phyloP scores from a whole-genome alignment of 1,284 basidiomycete genomes.

The Limonomyces culmigenus region DNA sequence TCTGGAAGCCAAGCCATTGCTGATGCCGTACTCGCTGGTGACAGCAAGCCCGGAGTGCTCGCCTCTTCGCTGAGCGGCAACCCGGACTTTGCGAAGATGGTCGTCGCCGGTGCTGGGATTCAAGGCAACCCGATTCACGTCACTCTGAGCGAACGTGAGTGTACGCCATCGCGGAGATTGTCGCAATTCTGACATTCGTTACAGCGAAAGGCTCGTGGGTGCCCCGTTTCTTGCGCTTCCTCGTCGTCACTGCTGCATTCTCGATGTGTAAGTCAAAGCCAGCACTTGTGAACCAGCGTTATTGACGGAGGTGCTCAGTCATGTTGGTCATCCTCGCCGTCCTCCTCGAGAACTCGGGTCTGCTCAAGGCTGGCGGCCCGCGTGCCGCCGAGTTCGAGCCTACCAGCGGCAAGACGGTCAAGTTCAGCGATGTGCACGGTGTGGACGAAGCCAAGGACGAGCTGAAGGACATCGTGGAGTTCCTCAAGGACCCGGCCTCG shows the following conservation, averaged over 20 bases:
- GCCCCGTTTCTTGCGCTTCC: slow-evolving; percentile 43
- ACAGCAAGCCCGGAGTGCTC: slow-evolving; percentile 10
- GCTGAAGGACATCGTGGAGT: slow-evolving; percentile 84
- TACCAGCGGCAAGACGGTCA: slow-evolving; percentile 62
- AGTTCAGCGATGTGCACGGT: slow-evolving; percentile 86
- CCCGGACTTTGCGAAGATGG: slow-evolving; percentile 23
- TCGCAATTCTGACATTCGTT: no score
- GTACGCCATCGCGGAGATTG: no score
- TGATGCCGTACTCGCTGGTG: slow-evolving; percentile 31
- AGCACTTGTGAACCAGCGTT: no score
- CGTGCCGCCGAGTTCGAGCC: slow-evolving; percentile 64
- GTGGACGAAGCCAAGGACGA: slow-evolving; percentile 93
- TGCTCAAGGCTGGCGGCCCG: slow-evolving; percentile 70
- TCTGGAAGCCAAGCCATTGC: slow-evolving; percentile 35
- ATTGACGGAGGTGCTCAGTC: no score
- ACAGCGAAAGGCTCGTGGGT: slow-evolving; percentile 51
- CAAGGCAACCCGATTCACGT: slow-evolving; percentile 55
- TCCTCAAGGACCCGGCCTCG: slow-evolving; percentile 77
- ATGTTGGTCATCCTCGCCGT: slow-evolving; percentile 74
- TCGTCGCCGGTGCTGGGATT: slow-evolving; percentile 24
- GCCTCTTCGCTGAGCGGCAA: slow-evolving; percentile 11
- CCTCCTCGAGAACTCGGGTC: slow-evolving; percentile 80
- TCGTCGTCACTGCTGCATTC: slow-evolving; percentile 15
- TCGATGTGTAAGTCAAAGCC: slow-evolving; percentile 1
- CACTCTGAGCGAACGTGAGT: slow-evolving; percentile 63